phyloP scores from a whole-genome alignment of 176 grass and related monocot species.

The Saccharum spontaneum region DNA sequence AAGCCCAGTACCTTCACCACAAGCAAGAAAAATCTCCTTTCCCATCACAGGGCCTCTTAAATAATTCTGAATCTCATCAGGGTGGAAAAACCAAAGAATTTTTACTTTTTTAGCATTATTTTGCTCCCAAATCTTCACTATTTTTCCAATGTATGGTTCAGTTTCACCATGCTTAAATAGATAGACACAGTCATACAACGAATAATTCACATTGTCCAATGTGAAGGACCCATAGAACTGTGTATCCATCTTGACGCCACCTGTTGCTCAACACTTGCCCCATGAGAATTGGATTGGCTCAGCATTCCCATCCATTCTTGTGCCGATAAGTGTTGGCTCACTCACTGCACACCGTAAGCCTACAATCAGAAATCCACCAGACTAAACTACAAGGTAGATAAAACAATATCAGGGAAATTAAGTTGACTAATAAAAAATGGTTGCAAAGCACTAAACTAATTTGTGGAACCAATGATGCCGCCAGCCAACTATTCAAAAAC shows the following conservation, averaged over 20 bases:
- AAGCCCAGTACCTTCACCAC: neutral
- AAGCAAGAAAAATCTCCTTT: conserved; percentile 79
- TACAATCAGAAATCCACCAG: conserved; percentile 19
- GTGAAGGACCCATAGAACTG: conserved; percentile 66
- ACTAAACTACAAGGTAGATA: conserved; percentile 4
- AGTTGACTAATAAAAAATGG: neutral
- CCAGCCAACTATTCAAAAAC: neutral
- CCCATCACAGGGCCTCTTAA: conserved; percentile 40
- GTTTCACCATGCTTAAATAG: conserved; percentile 43
- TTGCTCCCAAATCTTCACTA: conserved; percentile 63
- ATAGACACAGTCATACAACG: conserved; percentile 62
- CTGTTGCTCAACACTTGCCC: conserved; percentile 42
- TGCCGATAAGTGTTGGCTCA: conserved; percentile 19
- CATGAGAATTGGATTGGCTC: conserved; percentile 52
- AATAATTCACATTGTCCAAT: conserved; percentile 67
- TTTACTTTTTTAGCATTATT: conserved; percentile 58
- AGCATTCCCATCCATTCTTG: conserved; percentile 40
- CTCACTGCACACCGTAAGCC: conserved; percentile 35
- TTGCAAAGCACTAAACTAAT: neutral
- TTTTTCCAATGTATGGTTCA: conserved; percentile 64
- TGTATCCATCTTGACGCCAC: conserved; percentile 42
- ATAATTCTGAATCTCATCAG: conserved; percentile 53
- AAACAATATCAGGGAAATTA: neutral
- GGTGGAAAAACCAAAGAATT: conserved; percentile 73
- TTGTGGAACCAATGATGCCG: neutral